Conservation (phyloP, 2,329 filamentous ascomycete genomes). For the Hansfordia pulvinata region DNA sequence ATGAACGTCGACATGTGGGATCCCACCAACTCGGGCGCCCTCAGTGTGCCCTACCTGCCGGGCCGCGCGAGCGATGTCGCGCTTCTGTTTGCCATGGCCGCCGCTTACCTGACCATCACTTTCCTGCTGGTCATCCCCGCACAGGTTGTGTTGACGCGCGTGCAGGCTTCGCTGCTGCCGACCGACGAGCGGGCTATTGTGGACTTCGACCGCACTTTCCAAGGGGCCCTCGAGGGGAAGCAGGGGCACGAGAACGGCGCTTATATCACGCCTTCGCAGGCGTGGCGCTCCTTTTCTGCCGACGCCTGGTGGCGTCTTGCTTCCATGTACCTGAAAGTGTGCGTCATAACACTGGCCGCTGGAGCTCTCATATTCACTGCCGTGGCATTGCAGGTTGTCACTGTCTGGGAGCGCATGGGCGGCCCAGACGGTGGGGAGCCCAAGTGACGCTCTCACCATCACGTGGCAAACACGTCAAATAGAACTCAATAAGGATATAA, state of each 20-base stretch:
- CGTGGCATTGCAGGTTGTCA: too few species aligned
- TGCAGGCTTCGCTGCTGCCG: slow-evolving; percentile 73
- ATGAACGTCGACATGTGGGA: slow-evolving; percentile 26
- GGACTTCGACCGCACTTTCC: slow-evolving; percentile 72
- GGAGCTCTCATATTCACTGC: slow-evolving; percentile 30
- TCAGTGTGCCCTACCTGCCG: slow-evolving; percentile 16
- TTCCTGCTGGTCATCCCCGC: slow-evolving; percentile 58
- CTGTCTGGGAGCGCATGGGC: too few species aligned
- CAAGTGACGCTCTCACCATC: too few species aligned
- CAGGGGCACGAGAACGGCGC: too few species aligned
- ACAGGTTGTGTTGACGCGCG: slow-evolving; percentile 58
- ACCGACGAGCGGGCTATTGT: slow-evolving; percentile 72
- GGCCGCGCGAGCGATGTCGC: slow-evolving; percentile 14
- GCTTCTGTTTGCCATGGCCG: slow-evolving; percentile 26
- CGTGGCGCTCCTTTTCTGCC: slow-evolving; percentile 62
- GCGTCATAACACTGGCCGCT: slow-evolving; percentile 34
- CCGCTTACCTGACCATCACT: slow-evolving; percentile 31
- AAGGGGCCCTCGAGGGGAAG: too few species aligned
- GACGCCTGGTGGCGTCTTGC: slow-evolving; percentile 56
- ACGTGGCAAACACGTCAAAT: too few species aligned
- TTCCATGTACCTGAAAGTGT: slow-evolving; percentile 58
- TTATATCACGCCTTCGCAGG: too few species aligned
- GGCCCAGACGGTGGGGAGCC: too few species aligned
- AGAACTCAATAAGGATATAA: too few species aligned
- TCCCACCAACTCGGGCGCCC: slow-evolving; percentile 16